Conservation (phyloP, 2,329 filamentous ascomycete species). For the Stagonosporopsis vannaccii region DNA sequence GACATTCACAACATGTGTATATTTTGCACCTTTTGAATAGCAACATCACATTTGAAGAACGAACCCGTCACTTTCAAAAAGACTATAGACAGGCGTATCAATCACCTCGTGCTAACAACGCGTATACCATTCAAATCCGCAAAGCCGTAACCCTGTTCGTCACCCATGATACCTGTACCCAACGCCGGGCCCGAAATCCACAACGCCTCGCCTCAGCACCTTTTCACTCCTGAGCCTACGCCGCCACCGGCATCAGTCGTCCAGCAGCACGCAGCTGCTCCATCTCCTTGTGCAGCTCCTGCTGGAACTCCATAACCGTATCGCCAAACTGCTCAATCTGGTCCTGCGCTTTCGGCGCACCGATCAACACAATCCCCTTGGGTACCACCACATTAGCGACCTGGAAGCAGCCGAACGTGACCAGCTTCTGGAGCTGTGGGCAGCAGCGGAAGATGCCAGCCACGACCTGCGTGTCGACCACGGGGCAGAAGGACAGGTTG, state of each 20-base stretch:
- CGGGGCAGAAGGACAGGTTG: constrained; percentile 78
- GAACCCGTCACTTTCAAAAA: too few relatives aligned
- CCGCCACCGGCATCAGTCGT: constrained; percentile 35
- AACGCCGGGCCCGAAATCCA: too few relatives aligned
- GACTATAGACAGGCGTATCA: too few relatives aligned
- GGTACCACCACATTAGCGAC: constrained; percentile 65
- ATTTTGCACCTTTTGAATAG: too few relatives aligned
- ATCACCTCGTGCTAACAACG: too few relatives aligned
- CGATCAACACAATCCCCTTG: constrained; percentile 65
- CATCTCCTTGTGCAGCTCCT: constrained; percentile 15
- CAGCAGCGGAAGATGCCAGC: constrained; percentile 70
- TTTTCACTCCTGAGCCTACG: constrained; percentile 6
- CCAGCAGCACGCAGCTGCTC: constrained; percentile 20
- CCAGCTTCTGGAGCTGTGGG: constrained; percentile 64
- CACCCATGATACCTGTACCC: too few relatives aligned
- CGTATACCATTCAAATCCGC: too few relatives aligned
- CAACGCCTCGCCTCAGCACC: too few relatives aligned
- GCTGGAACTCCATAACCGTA: constrained; percentile 42
- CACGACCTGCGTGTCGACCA: constrained; percentile 70
- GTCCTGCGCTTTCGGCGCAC: constrained; percentile 65
- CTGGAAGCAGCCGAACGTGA: constrained; percentile 70
- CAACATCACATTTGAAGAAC: too few relatives aligned
- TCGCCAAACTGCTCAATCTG: constrained; percentile 61
- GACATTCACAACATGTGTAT: too few relatives aligned
- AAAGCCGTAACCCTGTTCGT: too few relatives aligned